Base-by-base conservation (phyloP, 2,329 filamentous ascomycete genomes). In the Kalaharituber pfeilii region DNA sequence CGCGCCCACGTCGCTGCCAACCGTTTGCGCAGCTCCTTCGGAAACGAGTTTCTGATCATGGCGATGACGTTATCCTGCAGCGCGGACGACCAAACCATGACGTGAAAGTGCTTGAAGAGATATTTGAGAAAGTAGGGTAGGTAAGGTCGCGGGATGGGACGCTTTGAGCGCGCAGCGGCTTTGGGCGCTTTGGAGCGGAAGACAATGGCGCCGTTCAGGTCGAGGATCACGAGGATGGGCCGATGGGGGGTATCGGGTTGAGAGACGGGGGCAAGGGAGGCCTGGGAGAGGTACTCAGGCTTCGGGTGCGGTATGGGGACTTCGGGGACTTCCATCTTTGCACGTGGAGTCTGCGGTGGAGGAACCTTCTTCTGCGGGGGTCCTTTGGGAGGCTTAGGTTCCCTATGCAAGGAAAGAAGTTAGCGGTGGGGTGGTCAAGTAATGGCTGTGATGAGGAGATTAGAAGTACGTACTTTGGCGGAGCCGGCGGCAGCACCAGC, bases 31-130 rank as follows among this genome's bases (percentile, higher is more conserved):
- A 82, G 73, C 1, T 73, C 65, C 0, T 69, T 67, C 0, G 73
- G 70, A 55, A 94, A 74, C 0, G 94, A 74, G 50, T 77, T 70
- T 2, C 71, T 68, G 57, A 85, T 78, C 73, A 94, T 84, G 30
- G 69, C 70, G 7, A 68, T 60, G 13, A 94, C 86, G 60, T 91
- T 95, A 1, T 75, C 68, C 0, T 80, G 81, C 20, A 75, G 77
- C 0, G 89, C 87, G 5, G 86, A 94, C 1, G 89, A 94, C 87
- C 89, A 98, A 55, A 96, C 78, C 70, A 87, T 86, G 27, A 94
- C 82, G 52, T 73, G 72, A 70, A 93, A 89, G 56, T 81, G 80
- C 11, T 76, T 69, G 61, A 94, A 74, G 60, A 88, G 77, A 66
- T 87, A 86, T 26, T 74, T 65, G 2, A 96, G 70, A 67, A 98